Percentiles rank a stretch among this genome's conserved stretches.
Evolutionary conservation across 768 basidiomycete genomes (phyloP).

Genomic region (Panaeolus papilionaceus): DNA sequence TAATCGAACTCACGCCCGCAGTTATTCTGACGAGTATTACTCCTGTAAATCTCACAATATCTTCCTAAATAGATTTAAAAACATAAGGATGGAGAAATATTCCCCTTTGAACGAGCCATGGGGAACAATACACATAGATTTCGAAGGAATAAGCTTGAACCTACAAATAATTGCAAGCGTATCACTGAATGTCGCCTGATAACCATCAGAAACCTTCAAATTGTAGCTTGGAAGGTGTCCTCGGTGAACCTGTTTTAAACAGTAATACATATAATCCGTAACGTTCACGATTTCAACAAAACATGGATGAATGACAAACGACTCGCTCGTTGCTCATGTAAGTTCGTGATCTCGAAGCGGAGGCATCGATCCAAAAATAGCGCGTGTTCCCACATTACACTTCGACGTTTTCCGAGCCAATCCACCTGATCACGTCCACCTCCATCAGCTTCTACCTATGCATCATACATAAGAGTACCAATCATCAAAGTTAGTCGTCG

Average conservation of each 20-base stretch:
- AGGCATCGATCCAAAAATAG: slow-evolving; percentile 6
- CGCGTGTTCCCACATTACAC: not conserved
- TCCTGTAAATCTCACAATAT: too few relatives aligned
- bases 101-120: too few relatives aligned
- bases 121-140: too few relatives aligned
- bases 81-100: too few relatives aligned
- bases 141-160: too few relatives aligned
- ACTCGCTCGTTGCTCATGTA: too few relatives aligned
- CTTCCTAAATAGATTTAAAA: too few relatives aligned
- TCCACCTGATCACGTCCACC: not conserved
- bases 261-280: not conserved
- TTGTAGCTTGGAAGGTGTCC: not conserved
- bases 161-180: too few relatives aligned
- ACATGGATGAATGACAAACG: not conserved
- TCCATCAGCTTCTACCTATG: not conserved
- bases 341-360: not conserved
- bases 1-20: too few relatives aligned
- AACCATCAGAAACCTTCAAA: too few relatives aligned
- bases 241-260: not conserved
- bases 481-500: not conserved
- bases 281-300: not conserved
- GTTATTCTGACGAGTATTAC: too few relatives aligned
- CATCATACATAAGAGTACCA: not conserved
- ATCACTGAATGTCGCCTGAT: too few relatives aligned
- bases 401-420: not conserved